Evolutionary conservation across 2,329 filamentous ascomycete genomes (phyloP), one percentile per base, ranked within the genome.

Genomic region (Xylariaceae sp.): DNA sequence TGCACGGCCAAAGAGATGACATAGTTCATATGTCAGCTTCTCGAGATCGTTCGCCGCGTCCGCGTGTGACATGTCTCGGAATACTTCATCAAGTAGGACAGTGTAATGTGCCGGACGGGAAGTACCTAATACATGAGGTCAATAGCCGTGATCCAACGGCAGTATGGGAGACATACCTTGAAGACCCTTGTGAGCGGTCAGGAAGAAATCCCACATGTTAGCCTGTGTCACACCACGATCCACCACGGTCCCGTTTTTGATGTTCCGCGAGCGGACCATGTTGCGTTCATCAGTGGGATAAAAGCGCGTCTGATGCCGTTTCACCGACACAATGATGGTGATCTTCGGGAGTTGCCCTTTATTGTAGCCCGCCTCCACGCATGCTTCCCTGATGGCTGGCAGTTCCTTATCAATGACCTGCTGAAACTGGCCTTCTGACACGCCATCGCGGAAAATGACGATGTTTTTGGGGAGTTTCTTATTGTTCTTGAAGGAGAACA

Each of bases 261-360:
- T 78, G 59, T 95, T 95, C n/a, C 78, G 77, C 0, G 77, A 83
- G 6, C 69, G 71, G 0, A 61, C 65, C 55, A 70, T 70, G 35
- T 75, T 62, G 1, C 71, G 60, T 1, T 71, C 60, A 1, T 72
- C 67, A 0, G 85, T 86, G 0, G 90, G 89, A 63, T 86, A 96
- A 69, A 96, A 95, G 0, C 91, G 82, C 0, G 89, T 95, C 60
- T 95, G 86, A 58, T 96, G 90, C 1, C 91, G 81, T 71, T 96
- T 96, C 30, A 90, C 90, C 0, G 90, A 90, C 3, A 95, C 76
- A 35, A 95, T 73, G 44, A 96, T 78, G 0, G 86, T 77, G 11
- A 95, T 75, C 39, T 78, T 82, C 0, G 89, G 87, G 1, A 73
- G 76, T 1, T 66, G 63, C 5, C 70, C 64, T 0, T 73, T 70